These are phyloP conservation scores for Thelonectria blattea DNA, from an alignment of 2,329 filamentous ascomycete species.

Conservation along the genomic window DNA sequence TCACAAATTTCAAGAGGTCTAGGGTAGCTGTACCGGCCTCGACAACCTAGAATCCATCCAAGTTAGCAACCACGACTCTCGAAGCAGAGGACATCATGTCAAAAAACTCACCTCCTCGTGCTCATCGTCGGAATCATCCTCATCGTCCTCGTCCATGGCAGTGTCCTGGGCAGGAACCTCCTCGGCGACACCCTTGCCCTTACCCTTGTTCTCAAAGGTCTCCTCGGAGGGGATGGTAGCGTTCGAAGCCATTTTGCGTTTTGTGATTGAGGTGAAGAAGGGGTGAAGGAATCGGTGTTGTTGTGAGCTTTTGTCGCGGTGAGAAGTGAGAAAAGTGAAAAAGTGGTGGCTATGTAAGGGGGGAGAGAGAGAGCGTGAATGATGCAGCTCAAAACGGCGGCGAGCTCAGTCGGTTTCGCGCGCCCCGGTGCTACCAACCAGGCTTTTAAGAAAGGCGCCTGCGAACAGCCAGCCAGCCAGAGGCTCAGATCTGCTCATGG, in stretches of 20 bases:
- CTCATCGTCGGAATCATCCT: constrained; percentile 75
- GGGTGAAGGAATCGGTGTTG: neutral
- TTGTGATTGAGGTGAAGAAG: constrained; percentile 6
- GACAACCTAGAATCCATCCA: constrained; percentile 30
- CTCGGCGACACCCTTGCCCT: constrained; percentile 75
- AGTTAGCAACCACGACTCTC: constrained; percentile 32
- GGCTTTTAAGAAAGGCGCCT: constrained; percentile 39
- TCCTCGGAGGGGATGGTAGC: constrained; percentile 51
- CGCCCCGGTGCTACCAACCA: constrained; percentile 26
- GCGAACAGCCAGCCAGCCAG: constrained; percentile 23
- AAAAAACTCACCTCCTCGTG: constrained; percentile 44
- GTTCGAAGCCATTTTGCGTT: constrained; percentile 57
- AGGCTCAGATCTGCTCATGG: constrained; percentile 35
- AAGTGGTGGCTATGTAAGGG: constrained; percentile 20
- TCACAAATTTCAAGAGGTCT: constrained; percentile 11
- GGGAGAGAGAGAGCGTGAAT: constrained; percentile 28
- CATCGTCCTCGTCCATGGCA: constrained; percentile 77
- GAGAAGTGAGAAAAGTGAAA: constrained; percentile 23
- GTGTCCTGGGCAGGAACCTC: constrained; percentile 58
- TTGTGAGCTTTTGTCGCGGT: constrained; percentile 16
- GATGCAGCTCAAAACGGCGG: constrained; percentile 35
- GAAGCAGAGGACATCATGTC: neutral
- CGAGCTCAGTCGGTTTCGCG: constrained; percentile 35
- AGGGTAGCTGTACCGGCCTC: constrained; percentile 37
- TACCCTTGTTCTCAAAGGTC: constrained; percentile 73